phyloP scores from a whole-genome alignment of 1,139 yeast genomes.

The Candida pseudoviswanathii region DNA sequence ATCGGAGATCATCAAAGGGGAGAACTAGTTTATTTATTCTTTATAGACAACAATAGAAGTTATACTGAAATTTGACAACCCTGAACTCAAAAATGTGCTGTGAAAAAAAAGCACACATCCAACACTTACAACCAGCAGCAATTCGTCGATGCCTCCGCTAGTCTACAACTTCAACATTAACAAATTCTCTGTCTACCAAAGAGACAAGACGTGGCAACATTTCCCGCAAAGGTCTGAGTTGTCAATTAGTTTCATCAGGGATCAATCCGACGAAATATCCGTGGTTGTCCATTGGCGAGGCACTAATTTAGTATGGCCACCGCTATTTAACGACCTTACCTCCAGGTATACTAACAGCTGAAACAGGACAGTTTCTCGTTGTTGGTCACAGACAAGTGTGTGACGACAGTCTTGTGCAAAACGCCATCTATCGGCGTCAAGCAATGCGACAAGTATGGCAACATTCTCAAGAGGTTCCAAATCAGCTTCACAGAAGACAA shows the following conservation, averaged over 20 bases:
- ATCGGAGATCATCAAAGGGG: slow-evolving; percentile 18
- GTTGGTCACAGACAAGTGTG: slow-evolving; percentile 14
- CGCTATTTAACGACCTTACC: no score
- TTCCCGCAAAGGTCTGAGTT: slow-evolving; percentile 31
- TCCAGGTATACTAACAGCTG: not conserved
- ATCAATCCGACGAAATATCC: slow-evolving; percentile 11
- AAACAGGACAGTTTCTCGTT: slow-evolving; percentile 20
- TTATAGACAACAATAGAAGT: not conserved
- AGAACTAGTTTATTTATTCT: not conserved
- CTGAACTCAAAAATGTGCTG: not conserved
- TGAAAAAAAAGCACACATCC: not conserved
- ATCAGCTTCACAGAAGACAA: slow-evolving; percentile 18
- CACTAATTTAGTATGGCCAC: slow-evolving; percentile 21
- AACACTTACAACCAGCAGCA: not conserved
- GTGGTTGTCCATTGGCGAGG: slow-evolving; percentile 26
- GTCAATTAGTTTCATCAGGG: slow-evolving; percentile 20
- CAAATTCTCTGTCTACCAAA: slow-evolving; percentile 14
- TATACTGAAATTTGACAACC: no score
- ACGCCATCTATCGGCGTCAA: slow-evolving; percentile 30
- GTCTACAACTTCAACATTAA: slow-evolving; percentile 12
- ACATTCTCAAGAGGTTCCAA: slow-evolving; percentile 22
- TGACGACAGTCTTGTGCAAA: slow-evolving; percentile 22
- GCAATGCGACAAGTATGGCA: slow-evolving; percentile 22
- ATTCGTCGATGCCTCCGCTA: not conserved
- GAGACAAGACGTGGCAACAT: slow-evolving; percentile 23